Conservation (phyloP, 257 asterid species). For the Dorcoceras hygrometricum region DNA sequence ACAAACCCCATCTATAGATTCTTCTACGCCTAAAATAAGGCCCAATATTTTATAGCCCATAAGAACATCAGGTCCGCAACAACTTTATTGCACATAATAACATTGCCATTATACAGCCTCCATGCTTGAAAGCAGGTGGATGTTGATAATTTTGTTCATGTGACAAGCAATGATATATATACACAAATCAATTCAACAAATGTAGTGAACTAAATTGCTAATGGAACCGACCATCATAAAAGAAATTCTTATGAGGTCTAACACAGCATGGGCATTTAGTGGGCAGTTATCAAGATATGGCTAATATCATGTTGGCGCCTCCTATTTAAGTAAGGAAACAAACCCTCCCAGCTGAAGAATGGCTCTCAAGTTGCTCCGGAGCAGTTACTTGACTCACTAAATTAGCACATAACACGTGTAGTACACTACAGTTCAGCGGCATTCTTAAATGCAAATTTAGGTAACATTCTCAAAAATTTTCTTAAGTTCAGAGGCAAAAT, state of each 20-base stretch:
- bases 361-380: not conserved
- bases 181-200: not conserved
- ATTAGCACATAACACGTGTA: no score
- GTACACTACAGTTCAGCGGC: no score
- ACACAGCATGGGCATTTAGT: not conserved
- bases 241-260: not conserved
- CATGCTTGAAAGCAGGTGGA: not conserved
- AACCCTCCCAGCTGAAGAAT: not conserved
- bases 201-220: no score
- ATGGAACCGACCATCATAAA: not conserved
- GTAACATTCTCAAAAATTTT: no score
- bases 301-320: not conserved
- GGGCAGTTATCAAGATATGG: not conserved
- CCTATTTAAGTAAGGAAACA: not conserved
- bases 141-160: not conserved
- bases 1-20: no score
- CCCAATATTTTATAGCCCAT: no score
- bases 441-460: no score
- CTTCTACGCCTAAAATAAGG: no score
- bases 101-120: not conserved
- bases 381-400: not conserved
- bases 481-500: no score
- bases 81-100: not conserved
- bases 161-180: not conserved
- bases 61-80: no score